Evolutionary conservation across 331 rosid species (phyloP).

Genomic region (Pyracantha coccinea): DNA sequence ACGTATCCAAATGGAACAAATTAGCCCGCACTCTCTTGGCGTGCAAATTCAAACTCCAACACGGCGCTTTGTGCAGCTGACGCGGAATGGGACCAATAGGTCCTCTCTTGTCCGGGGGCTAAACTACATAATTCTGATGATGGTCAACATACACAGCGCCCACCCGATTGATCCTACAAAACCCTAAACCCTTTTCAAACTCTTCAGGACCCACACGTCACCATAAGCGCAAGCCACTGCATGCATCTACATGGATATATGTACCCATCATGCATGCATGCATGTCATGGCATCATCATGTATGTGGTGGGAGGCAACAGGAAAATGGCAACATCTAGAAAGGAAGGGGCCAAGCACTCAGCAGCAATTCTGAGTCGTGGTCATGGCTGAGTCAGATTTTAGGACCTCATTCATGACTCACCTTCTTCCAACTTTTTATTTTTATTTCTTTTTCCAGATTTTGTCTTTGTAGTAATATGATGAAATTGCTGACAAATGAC

Average conservation of each 20-base stretch:
- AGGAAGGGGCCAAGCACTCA: neutral
- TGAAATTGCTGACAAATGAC: neutral
- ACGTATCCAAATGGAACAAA: slow-evolving; percentile 8
- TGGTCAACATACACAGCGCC: neutral
- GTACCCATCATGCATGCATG: neutral
- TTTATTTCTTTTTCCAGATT: neutral
- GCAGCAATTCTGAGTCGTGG: slow-evolving; percentile 7
- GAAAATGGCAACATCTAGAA: neutral
- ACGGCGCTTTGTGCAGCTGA: slow-evolving; percentile 22
- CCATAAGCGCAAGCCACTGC: neutral
- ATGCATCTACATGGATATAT: too few relatives aligned
- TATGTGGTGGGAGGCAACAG: neutral
- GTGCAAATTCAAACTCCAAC: slow-evolving; percentile 23
- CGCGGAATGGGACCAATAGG: slow-evolving; percentile 23
- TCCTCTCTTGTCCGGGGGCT: slow-evolving; percentile 14
- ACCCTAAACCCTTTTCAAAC: slow-evolving; percentile 22
- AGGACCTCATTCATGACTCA: slow-evolving; percentile 38
- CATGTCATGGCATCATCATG: neutral
- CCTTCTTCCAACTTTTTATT: neutral
- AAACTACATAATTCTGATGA: neutral
- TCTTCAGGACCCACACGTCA: neutral
- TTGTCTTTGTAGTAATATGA: neutral
- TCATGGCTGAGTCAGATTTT: slow-evolving; percentile 43
- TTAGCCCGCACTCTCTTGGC: slow-evolving; percentile 9
- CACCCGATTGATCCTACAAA: neutral